Evolutionary conservation across 139 green algal species (phyloP).

Genomic region (Chlorella sorokiniana): DNA sequence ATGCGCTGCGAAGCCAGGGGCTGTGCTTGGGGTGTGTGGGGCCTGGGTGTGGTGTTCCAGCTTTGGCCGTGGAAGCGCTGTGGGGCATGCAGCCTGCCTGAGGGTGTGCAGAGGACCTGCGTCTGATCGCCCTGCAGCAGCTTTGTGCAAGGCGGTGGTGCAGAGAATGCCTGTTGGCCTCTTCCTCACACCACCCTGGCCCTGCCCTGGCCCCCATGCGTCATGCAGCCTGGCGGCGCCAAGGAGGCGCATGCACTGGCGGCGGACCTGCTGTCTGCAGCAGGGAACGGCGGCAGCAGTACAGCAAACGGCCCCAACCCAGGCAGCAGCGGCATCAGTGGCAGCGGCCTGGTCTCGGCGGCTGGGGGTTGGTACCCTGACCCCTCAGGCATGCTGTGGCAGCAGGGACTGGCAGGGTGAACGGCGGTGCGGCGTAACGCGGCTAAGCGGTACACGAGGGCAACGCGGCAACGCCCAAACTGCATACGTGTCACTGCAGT

Average conservation of each 20-base stretch:
- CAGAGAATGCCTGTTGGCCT: too few relatives aligned
- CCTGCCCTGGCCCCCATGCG: background rate
- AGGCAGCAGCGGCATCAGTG: background rate
- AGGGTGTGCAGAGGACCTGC: too few relatives aligned
- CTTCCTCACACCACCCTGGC: background rate
- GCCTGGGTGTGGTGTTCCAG: too few relatives aligned
- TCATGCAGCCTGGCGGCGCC: slow-evolving; percentile 7
- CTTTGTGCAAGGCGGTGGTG: too few relatives aligned
- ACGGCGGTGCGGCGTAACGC: background rate
- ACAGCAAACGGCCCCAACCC: background rate
- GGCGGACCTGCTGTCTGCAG: slow-evolving; percentile 1
- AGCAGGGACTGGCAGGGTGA: slow-evolving; percentile 4
- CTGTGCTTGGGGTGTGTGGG: too few relatives aligned
- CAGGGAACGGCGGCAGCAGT: background rate
- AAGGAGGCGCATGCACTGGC: slow-evolving; percentile 25
- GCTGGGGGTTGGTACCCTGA: slow-evolving; percentile 21
- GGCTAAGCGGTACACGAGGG: background rate
- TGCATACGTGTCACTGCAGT: too few relatives aligned
- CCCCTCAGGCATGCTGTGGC: slow-evolving; percentile 12
- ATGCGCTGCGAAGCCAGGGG: too few relatives aligned
- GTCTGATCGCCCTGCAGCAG: too few relatives aligned
- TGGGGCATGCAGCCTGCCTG: too few relatives aligned
- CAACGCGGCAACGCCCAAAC: background rate
- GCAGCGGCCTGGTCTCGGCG: background rate
- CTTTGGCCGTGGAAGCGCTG: too few relatives aligned